These are phyloP conservation scores for Populus simonii DNA, from an alignment of 345 rosid genomes.

Conservation along the genomic window DNA sequence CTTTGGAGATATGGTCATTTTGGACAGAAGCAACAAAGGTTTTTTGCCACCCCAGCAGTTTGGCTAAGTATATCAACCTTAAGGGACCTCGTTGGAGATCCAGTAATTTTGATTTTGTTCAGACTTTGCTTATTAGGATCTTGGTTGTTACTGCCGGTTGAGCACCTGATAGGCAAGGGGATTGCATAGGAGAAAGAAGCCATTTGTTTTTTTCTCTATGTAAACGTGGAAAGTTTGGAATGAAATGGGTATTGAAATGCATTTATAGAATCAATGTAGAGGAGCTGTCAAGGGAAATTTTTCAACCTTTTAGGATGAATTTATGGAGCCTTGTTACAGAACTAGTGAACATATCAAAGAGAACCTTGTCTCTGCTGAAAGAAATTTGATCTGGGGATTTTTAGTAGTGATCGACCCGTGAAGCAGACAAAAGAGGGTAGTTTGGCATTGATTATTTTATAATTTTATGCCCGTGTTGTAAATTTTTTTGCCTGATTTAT, in stretches of 20 bases:
- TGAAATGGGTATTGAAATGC: conserved; percentile 17
- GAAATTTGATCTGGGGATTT: neutral
- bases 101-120: conserved; percentile 27
- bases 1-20: conserved; percentile 25
- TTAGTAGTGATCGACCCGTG: conserved; percentile 6
- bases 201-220: conserved; percentile 4
- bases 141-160: conserved; percentile 11
- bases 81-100: conserved; percentile 9
- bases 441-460: neutral
- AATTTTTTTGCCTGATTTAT: neutral
- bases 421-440: neutral
- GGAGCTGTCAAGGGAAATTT: conserved; percentile 14
- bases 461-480: too few relatives aligned
- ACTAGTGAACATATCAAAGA: conserved; percentile 16
- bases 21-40: conserved; percentile 19
- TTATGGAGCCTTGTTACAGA: conserved; percentile 5
- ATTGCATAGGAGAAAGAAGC: conserved; percentile 26
- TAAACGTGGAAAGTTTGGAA: conserved; percentile 26
- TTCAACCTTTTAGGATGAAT: neutral
- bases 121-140: conserved; percentile 30
- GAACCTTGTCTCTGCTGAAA: neutral
- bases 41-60: conserved; percentile 23
- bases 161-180: conserved; percentile 22
- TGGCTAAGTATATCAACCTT: conserved; percentile 20
- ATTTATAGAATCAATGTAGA: conserved; percentile 24